A percentile compares a stretch with the other conserved stretches of the same genome.
These are phyloP conservation scores for Trichoderma arundinaceum DNA, from an alignment of 2,329 filamentous ascomycete genomes.

Conservation along the genomic window DNA sequence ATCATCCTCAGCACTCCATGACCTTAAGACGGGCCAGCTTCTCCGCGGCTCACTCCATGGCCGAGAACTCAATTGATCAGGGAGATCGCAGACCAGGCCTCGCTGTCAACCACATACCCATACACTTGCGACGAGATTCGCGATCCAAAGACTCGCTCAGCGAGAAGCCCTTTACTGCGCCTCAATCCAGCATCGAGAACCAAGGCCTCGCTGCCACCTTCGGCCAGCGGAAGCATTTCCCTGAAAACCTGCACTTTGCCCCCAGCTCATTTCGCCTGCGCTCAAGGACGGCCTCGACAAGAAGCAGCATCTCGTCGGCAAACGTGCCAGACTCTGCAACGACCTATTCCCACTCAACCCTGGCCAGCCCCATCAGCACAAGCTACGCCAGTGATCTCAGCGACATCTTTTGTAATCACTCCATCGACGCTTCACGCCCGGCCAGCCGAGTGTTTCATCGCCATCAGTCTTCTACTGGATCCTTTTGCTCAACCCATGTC, in stretches of 20 bases:
- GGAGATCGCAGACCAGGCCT: conserved; percentile 29
- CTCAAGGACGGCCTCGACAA: conserved; percentile 47
- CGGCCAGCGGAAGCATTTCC: conserved; percentile 37
- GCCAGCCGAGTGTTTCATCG: conserved; percentile 43
- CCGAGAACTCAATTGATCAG: conserved; percentile 28
- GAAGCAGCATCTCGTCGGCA: conserved; percentile 48
- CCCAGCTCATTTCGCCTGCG: conserved; percentile 41
- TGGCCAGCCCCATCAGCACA: conserved; percentile 47
- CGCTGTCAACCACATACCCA: conserved; percentile 21
- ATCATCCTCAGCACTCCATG: conserved; percentile 10
- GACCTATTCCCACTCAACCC: conserved; percentile 44
- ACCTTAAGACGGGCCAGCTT: conserved; percentile 22
- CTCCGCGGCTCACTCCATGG: conserved; percentile 32
- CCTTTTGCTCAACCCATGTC: conserved; percentile 47
- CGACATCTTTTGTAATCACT: conserved; percentile 42
- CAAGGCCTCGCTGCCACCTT: conserved; percentile 13
- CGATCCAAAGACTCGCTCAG: conserved; percentile 29
- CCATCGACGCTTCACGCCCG: conserved; percentile 38
- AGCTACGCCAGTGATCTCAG: conserved; percentile 45
- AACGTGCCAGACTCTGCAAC: conserved; percentile 49
- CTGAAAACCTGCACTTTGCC: conserved; percentile 42
- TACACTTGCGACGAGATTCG: conserved; percentile 31
- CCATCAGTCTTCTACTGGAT: conserved; percentile 44
- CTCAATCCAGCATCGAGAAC: conserved; percentile 33
- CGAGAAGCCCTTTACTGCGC: conserved; percentile 34